phyloP scores from a whole-genome alignment of 192 early-diverging fungal genomes.

The Paraglomus brasilianum region DNA sequence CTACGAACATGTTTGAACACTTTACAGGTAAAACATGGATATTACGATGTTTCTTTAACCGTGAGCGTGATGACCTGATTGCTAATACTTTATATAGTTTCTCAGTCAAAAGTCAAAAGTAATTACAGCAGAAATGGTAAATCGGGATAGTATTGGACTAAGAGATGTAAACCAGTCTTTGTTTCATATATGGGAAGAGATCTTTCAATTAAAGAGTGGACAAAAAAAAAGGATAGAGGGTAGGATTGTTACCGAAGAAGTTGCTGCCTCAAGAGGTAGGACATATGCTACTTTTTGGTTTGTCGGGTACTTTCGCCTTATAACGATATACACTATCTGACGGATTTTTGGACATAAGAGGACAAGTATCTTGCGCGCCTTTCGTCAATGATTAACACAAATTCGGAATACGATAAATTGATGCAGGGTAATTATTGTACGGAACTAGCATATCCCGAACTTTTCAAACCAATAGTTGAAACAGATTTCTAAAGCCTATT shows the following conservation, averaged over 20 bases:
- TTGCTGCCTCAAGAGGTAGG: constrained; percentile 36
- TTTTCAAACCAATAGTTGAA: no score
- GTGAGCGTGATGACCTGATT: not conserved
- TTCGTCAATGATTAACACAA: constrained; percentile 50
- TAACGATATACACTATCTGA: not conserved
- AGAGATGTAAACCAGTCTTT: constrained; percentile 82
- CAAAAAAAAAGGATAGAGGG: constrained; percentile 33
- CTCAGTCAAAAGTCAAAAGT: constrained; percentile 21
- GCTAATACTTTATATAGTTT: constrained; percentile 24
- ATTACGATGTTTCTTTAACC: constrained; percentile 27
- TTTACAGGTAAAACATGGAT: constrained; percentile 63
- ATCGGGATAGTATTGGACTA: constrained; percentile 54
- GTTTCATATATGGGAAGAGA: constrained; percentile 78
- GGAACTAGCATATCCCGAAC: no score
- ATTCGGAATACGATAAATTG: constrained; percentile 85
- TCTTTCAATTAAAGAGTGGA: constrained; percentile 60
- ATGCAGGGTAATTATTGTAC: constrained; percentile 67
- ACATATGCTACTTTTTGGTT: not conserved
- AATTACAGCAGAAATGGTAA: constrained; percentile 49
- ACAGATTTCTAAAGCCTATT: not conserved
- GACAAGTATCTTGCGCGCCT: constrained; percentile 54
- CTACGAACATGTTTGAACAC: constrained; percentile 87
- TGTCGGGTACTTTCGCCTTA: not conserved
- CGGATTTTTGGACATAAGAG: not conserved
- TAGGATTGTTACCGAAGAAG: constrained; percentile 36